phyloP scores from a whole-genome alignment of 2,329 filamentous ascomycete species.

The Aspergillus udagawae region DNA sequence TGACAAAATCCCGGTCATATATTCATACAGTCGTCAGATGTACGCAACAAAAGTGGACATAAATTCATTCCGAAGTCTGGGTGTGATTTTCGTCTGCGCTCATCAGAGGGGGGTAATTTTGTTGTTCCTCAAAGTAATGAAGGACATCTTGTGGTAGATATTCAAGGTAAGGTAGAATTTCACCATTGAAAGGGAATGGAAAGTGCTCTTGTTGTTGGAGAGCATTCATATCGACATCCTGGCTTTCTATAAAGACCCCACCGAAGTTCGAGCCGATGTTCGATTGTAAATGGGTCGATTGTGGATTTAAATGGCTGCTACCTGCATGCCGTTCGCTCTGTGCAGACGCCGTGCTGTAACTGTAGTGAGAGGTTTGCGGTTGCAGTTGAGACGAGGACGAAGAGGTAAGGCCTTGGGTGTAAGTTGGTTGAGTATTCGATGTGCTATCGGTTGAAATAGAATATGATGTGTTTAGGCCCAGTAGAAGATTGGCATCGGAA shows the following conservation, averaged over 20 bases:
- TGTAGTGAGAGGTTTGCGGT: conserved; percentile 17
- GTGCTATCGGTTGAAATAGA: conserved; percentile 16
- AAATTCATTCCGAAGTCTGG: conserved; percentile 19
- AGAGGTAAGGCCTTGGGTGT: conserved; percentile 17
- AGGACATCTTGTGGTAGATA: conserved; percentile 66
- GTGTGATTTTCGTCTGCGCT: conserved; percentile 23
- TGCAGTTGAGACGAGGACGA: conserved; percentile 16
- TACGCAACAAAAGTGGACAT: background rate
- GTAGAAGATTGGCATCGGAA: conserved; percentile 38
- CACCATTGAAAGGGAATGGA: conserved; percentile 45
- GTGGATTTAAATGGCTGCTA: conserved; percentile 14
- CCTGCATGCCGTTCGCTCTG: conserved; percentile 13
- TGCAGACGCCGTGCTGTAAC: conserved; percentile 19
- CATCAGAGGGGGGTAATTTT: conserved; percentile 29
- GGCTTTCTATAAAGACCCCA: conserved; percentile 67
- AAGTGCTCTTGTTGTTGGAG: conserved; percentile 44
- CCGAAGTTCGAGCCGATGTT: conserved; percentile 16
- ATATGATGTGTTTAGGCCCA: conserved; percentile 49
- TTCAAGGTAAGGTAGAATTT: conserved; percentile 71
- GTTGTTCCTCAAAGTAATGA: conserved; percentile 47
- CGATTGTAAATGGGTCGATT: conserved; percentile 16
- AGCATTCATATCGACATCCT: conserved; percentile 70
- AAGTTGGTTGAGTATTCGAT: conserved; percentile 20
- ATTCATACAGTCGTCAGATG: conserved; percentile 5
- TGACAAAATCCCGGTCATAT: conserved; percentile 6